These are phyloP conservation scores for Yamadazyma sp. DNA, from an alignment of 1,139 yeast species.

Conservation along the genomic window DNA sequence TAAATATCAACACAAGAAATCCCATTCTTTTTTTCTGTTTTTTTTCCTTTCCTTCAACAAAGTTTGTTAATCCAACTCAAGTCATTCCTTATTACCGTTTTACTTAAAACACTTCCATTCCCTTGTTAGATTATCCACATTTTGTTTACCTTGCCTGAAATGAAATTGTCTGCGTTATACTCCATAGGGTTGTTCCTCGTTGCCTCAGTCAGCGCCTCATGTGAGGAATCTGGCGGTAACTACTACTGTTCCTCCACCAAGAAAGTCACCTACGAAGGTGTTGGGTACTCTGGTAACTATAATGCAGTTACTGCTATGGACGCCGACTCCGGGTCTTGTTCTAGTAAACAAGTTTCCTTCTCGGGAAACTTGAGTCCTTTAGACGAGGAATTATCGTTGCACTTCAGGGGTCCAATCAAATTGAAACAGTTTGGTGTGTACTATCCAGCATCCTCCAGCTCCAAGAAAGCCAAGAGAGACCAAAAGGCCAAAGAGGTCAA, in stretches of 20 bases:
- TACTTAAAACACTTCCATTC: background rate
- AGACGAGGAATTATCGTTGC: conserved; percentile 71
- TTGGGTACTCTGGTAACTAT: conserved; percentile 69
- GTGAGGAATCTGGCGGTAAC: conserved; percentile 58
- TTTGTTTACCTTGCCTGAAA: conserved; percentile 6
- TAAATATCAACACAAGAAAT: conserved; percentile 4
- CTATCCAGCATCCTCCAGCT: conserved; percentile 37
- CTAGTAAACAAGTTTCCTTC: conserved; percentile 51
- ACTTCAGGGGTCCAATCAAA: conserved; percentile 74
- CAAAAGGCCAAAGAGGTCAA: conserved; percentile 16
- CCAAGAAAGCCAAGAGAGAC: conserved; percentile 17
- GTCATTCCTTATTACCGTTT: conserved; percentile 18
- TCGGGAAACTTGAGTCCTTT: conserved; percentile 68
- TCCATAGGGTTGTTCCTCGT: conserved; percentile 19
- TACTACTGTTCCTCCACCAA: conserved; percentile 74
- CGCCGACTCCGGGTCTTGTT: conserved; percentile 51
- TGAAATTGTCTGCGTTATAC: conserved; percentile 22
- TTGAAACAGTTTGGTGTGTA: conserved; percentile 67
- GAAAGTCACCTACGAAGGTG: conserved; percentile 66
- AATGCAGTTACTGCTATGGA: conserved; percentile 54
- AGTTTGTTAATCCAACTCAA: conserved; percentile 15
- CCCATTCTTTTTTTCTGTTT: conserved; percentile 1
- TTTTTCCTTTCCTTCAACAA: conserved; percentile 2
- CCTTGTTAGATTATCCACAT: conserved; percentile 1
- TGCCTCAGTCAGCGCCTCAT: conserved; percentile 23